Evolutionary conservation across 805 yeast genomes (phyloP).

Genomic region (Yamadazyma olivae): DNA sequence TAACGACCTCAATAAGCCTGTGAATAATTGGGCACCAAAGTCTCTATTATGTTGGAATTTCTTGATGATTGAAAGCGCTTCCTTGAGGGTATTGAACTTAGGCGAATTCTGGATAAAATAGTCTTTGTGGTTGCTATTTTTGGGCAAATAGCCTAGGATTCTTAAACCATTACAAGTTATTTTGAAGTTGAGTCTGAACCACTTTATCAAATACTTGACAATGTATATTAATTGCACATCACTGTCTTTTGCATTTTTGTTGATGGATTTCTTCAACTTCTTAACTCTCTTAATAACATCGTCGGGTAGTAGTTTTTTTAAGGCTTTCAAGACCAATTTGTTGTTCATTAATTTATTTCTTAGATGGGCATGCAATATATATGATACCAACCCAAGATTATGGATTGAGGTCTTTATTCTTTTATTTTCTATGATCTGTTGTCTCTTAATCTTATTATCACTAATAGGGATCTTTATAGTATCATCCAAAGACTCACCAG

Average conservation of each 20-base stretch:
- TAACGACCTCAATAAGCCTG: constrained; percentile 23
- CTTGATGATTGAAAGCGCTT: constrained; percentile 15
- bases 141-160: constrained; percentile 25
- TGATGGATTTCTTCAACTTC: constrained; percentile 13
- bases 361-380: constrained; percentile 17
- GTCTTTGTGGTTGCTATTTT: constrained; percentile 5
- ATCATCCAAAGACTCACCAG: too few relatives aligned
- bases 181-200: constrained; percentile 31
- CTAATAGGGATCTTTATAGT: not conserved
- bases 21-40: constrained; percentile 30
- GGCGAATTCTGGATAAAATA: constrained; percentile 21
- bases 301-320: constrained; percentile 25
- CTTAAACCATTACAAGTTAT: constrained; percentile 27
- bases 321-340: constrained; percentile 15
- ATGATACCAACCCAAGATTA: constrained; percentile 21
- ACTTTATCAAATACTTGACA: constrained; percentile 28
- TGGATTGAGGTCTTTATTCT: constrained; percentile 12
- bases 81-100: constrained; percentile 7
- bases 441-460: not conserved
- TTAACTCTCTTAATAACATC: constrained; percentile 15
- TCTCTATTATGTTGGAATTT: constrained; percentile 29
- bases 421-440: constrained; percentile 6
- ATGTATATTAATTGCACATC: constrained; percentile 24
- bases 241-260: constrained; percentile 2
- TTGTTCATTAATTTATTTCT: constrained; percentile 21